A percentile compares a stretch with the other conserved stretches of the same genome.
Evolutionary conservation across 78 protist genomes (phyloP).

Genomic region (Protostelium mycophagum): DNA sequence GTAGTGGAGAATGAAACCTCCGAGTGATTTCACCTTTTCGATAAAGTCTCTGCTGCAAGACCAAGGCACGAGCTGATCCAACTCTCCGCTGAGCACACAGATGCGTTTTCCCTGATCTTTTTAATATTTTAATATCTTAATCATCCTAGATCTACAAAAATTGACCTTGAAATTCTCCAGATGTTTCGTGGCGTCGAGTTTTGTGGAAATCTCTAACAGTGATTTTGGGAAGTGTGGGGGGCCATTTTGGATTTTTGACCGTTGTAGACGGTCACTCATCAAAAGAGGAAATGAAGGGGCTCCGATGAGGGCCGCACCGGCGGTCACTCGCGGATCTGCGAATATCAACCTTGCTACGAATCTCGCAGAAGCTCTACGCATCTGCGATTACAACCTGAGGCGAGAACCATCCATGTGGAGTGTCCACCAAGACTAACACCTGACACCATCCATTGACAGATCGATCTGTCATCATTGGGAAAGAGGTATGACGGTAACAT

Average conservation of each 20-base stretch:
- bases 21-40: neutral
- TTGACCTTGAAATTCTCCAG: neutral
- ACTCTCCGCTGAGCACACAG: neutral
- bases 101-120: neutral
- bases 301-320: neutral
- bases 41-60: neutral
- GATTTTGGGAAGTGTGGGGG: neutral
- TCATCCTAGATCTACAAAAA: neutral
- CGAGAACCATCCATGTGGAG: neutral
- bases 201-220: neutral
- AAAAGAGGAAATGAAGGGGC: neutral
- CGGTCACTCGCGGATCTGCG: neutral
- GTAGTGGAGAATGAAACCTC: neutral
- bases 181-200: neutral
- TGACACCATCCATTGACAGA: neutral
- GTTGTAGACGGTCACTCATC: neutral
- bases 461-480: neutral
- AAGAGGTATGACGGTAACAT: neutral
- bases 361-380: neutral
- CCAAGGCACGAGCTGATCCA: neutral
- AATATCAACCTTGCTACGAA: neutral
- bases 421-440: neutral
- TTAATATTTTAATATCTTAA: neutral
- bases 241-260: neutral
- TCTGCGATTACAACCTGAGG: neutral